phyloP scores from a whole-genome alignment of 106 monocot genomes.

The Xerophyta viscosa region DNA sequence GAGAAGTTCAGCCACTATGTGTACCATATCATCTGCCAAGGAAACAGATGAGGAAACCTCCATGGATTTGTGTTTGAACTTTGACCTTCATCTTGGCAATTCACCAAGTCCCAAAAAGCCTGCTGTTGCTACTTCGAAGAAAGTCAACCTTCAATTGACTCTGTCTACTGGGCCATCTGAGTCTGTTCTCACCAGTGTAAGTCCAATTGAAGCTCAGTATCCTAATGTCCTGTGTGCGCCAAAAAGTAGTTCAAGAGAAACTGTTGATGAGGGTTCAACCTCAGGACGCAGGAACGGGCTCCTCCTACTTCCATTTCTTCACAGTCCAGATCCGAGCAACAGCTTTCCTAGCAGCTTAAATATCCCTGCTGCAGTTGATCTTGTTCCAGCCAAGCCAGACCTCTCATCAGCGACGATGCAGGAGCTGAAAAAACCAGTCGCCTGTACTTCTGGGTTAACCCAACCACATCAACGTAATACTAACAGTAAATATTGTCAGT shows the following conservation, averaged over 20 bases:
- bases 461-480: constrained; percentile 17
- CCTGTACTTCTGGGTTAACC: constrained; percentile 16
- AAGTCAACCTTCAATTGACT: constrained; percentile 25
- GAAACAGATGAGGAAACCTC: constrained; percentile 29
- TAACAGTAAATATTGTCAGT: constrained; percentile 35
- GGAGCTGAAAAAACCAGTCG: constrained; percentile 3
- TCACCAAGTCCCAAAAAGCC: constrained; percentile 6
- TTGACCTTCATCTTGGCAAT: constrained; percentile 37
- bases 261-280: constrained; percentile 41
- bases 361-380: neutral
- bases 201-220: constrained; percentile 11
- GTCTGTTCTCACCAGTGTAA: constrained; percentile 25
- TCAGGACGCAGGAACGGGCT: constrained; percentile 28
- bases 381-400: constrained; percentile 8
- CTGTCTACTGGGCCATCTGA: constrained; percentile 35
- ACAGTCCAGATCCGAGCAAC: neutral
- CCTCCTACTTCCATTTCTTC: constrained; percentile 11
- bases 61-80: constrained; percentile 32
- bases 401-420: constrained; percentile 5
- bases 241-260: constrained; percentile 9
- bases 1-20: constrained; percentile 22
- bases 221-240: constrained; percentile 5
- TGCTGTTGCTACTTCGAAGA: constrained; percentile 1
- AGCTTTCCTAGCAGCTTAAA: neutral
- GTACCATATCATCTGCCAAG: constrained; percentile 36